These are phyloP conservation scores for Aspergillus hancockii DNA, from an alignment of 495 filamentous ascomycete genomes.

Conservation along the genomic window DNA sequence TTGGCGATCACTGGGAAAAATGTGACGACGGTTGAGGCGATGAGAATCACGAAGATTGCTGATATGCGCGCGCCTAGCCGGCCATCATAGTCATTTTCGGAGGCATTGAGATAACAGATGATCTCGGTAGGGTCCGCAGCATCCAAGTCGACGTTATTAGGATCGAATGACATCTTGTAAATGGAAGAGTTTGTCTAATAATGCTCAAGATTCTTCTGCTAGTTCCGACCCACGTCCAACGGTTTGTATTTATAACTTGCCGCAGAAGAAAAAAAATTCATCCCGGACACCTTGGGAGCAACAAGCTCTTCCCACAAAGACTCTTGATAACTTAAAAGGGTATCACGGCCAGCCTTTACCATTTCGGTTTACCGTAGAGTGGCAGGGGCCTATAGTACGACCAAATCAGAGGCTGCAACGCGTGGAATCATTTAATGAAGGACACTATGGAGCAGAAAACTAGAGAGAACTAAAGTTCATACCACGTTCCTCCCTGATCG, in stretches of 20 bases:
- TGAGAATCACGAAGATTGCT: constrained; percentile 46
- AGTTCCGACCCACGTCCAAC: background rate
- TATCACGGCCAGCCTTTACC: background rate
- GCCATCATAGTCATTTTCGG: constrained; percentile 46
- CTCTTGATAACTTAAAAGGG: background rate
- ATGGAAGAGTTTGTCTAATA: background rate
- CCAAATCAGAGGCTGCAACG: background rate
- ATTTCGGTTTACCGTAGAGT: background rate
- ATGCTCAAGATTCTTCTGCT: background rate
- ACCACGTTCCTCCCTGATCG: background rate
- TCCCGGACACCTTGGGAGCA: background rate
- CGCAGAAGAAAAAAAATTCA: background rate
- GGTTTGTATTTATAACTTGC: background rate
- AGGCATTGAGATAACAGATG: constrained; percentile 37
- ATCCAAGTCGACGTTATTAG: constrained; percentile 40
- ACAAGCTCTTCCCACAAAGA: background rate
- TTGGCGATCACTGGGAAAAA: constrained; percentile 67
- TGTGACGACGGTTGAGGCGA: constrained; percentile 44
- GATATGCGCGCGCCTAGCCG: constrained; percentile 45
- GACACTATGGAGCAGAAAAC: background rate
- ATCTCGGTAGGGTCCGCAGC: constrained; percentile 34
- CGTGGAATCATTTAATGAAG: background rate
- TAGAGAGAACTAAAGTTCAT: background rate
- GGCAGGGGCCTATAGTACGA: background rate
- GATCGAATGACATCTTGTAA: constrained; percentile 35